These are phyloP conservation scores for Fragilaria radians DNA, from an alignment of 108 stramenopile genomes.

Conservation along the genomic window DNA sequence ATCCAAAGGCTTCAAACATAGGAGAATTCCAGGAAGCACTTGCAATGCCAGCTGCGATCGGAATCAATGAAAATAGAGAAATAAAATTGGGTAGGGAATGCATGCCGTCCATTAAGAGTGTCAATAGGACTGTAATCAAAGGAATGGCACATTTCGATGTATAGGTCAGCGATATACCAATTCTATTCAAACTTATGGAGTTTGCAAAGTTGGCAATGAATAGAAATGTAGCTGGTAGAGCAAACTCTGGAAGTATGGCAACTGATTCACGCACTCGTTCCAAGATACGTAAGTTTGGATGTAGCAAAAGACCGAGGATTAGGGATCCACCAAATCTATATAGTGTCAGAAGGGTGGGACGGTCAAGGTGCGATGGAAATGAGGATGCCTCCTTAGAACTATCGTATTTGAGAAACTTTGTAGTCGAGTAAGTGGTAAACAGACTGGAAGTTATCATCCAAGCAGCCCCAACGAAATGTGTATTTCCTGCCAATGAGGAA, in stretches of 20 bases:
- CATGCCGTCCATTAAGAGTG: slow-evolving; percentile 48
- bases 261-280: slow-evolving; percentile 41
- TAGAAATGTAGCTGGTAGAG: slow-evolving; percentile 55
- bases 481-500: slow-evolving; percentile 1
- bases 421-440: slow-evolving; percentile 70
- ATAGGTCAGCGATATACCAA: slow-evolving; percentile 74
- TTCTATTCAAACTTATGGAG: slow-evolving; percentile 60
- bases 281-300: slow-evolving; percentile 37
- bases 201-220: slow-evolving; percentile 70
- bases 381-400: slow-evolving; percentile 4
- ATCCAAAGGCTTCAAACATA: slow-evolving; percentile 60
- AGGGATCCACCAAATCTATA: slow-evolving; percentile 69
- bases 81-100: slow-evolving; percentile 38
- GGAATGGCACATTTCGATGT: slow-evolving; percentile 78
- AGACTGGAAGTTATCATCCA: slow-evolving; percentile 66
- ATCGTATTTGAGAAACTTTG: slow-evolving; percentile 57
- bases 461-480: slow-evolving; percentile 32
- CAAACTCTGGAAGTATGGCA: slow-evolving; percentile 26
- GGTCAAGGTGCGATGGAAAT: slow-evolving; percentile 15
- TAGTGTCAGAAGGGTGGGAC: slow-evolving; percentile 58
- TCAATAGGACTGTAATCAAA: slow-evolving; percentile 59
- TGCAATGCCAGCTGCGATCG: slow-evolving; percentile 68
- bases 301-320: slow-evolving; percentile 47
- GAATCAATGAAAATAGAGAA: slow-evolving; percentile 53
- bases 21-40: slow-evolving; percentile 70